Conservation (phyloP, 2,329 filamentous ascomycete species). For the Dissoconium aciculare region DNA sequence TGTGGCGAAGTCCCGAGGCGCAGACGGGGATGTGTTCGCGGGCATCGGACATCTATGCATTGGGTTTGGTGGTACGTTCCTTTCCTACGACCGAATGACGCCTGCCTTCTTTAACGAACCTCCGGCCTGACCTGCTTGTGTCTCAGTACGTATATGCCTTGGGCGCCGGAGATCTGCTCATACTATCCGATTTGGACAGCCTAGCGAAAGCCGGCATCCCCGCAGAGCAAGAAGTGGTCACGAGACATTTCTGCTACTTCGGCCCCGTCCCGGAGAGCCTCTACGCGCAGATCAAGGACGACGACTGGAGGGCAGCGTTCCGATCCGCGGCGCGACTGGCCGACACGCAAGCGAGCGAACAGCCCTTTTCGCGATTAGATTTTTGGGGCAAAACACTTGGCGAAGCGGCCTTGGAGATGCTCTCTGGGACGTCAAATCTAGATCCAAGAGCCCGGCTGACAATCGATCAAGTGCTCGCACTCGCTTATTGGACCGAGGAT, state of each 20-base stretch:
- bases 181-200: conserved; percentile 22
- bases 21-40: conserved; percentile 24
- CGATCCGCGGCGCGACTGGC: conserved; percentile 16
- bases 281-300: not conserved
- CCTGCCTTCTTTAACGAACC: conserved; percentile 8
- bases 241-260: conserved; percentile 1
- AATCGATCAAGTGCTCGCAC: conserved; percentile 23
- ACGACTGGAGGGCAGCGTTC: conserved; percentile 14
- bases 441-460: conserved; percentile 22
- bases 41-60: conserved; percentile 27
- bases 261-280: conserved; percentile 1
- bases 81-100: conserved; percentile 6
- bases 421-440: conserved; percentile 23
- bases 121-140: too few relatives aligned
- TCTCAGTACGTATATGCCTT: conserved; percentile 25
- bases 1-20: conserved; percentile 29
- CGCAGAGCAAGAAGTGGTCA: conserved; percentile 1
- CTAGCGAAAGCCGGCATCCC: conserved; percentile 8
- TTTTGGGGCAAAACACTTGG: conserved; percentile 19
- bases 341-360: conserved; percentile 17
- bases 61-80: conserved; percentile 25
- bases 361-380: conserved; percentile 20
- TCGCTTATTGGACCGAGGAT: conserved; percentile 25
- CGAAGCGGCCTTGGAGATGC: conserved; percentile 19
- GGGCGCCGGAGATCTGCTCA: conserved; percentile 20